Conservation (phyloP, 352 stramenopile species). For the Pythium utonaiense region DNA sequence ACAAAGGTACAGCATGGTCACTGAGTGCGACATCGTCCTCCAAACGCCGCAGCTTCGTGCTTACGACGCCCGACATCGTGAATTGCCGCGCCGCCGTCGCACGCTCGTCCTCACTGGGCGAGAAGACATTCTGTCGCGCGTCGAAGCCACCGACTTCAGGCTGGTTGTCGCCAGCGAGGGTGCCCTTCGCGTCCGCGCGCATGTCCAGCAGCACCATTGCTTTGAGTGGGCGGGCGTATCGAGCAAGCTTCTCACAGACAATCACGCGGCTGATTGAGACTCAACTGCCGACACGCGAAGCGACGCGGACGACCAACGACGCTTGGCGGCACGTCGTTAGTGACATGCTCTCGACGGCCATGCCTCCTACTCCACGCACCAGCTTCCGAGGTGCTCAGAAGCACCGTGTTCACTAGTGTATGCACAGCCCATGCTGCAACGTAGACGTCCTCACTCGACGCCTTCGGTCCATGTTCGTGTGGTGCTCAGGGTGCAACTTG, state of each 20-base stretch:
- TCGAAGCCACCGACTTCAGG: conserved; percentile 31
- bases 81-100: conserved; percentile 61
- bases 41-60: conserved; percentile 74
- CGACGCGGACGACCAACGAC: conserved; percentile 1
- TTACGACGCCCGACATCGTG: conserved; percentile 71
- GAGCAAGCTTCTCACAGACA: no score
- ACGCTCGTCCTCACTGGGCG: conserved; percentile 51
- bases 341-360: neutral
- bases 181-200: conserved; percentile 51
- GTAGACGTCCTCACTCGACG: no score
- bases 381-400: no score
- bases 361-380: no score
- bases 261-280: no score
- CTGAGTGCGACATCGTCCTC: conserved; percentile 46
- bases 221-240: no score
- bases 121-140: conserved; percentile 44
- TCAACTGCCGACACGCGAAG: neutral
- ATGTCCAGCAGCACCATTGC: conserved; percentile 43
- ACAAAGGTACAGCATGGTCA: conserved; percentile 12
- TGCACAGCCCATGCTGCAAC: no score
- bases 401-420: no score
- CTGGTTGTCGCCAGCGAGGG: conserved; percentile 14
- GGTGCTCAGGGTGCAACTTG: neutral
- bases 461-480: neutral
- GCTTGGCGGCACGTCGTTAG: neutral